Base-by-base conservation (phyloP, 495 filamentous ascomycete species). In the Hypoxylon trugodes region DNA sequence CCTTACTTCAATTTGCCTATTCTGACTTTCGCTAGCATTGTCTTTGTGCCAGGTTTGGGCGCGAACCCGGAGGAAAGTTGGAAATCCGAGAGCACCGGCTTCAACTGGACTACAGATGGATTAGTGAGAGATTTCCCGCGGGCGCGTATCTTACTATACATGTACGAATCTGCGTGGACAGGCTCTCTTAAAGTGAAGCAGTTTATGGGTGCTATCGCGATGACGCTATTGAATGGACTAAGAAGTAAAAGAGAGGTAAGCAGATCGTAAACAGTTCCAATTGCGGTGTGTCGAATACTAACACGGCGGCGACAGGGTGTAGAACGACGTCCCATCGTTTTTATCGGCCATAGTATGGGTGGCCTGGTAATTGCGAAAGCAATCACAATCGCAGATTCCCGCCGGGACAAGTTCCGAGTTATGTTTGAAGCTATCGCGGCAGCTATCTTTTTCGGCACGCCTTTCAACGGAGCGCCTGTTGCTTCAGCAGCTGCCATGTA, bases 291-390 rank as follows among this genome's bases (percentile, higher is more conserved):
- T 24, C 18, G 25, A 6, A 9, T 64, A 42, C 66, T 69, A 32
- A 71, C 43, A n/a, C 13, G 8, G 15, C 15, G 5, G 9, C 28
- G 13, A 1, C 46, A 72, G 69, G 74, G 75, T 56, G 62, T 73
- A 15, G 76, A 86, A 57, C 45, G 71, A 13, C 71, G 87, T 1
- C 87, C 87, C 1, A 86, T 89, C 25, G 81, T 89, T 32, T 88
- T 88, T 59, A 81, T 89, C 15, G 86, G 84, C 32, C 87, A 89
- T 73, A 87, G 85, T 4, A 80, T 90, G 35, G 87, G 87, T 2
- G 87, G 87, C 4, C 71, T 90, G 3, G 82, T 90, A 4, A 81
- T 89, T 45, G 75, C 75, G 40, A 76, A 77, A 43, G 75, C 72
- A 15, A 61, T 74, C 18, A 71, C 61, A 0, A 51, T 74, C 41